Percentiles rank a stretch among this genome's conserved stretches.
These are phyloP conservation scores for Cercophora samala DNA, from an alignment of 495 filamentous ascomycete species.

Conservation along the genomic window DNA sequence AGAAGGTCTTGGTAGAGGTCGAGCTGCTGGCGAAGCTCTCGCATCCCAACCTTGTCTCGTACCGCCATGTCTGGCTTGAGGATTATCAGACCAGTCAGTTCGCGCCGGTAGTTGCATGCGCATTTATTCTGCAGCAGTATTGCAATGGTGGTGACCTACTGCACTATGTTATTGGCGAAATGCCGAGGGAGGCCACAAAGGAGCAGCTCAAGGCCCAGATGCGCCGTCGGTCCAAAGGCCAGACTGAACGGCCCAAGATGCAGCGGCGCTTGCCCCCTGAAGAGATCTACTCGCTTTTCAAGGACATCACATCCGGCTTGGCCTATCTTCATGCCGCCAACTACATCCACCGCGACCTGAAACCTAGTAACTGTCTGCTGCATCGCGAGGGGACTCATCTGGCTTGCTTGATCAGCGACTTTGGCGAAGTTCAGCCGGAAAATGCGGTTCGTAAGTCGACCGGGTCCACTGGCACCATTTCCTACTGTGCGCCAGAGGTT, in stretches of 20 bases:
- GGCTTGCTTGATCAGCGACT: slow-evolving; percentile 88
- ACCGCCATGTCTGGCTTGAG: slow-evolving; percentile 96
- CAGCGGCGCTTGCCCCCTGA: slow-evolving; percentile 72
- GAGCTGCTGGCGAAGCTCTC: slow-evolving; percentile 86
- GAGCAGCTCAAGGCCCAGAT: slow-evolving; percentile 85
- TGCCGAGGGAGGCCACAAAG: slow-evolving; percentile 57
- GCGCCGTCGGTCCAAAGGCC: slow-evolving; percentile 65
- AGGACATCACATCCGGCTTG: slow-evolving; percentile 88
- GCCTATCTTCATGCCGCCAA: slow-evolving; percentile 88
- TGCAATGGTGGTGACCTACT: slow-evolving; percentile 94
- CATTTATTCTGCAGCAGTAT: slow-evolving; percentile 96
- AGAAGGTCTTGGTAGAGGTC: slow-evolving; percentile 89
- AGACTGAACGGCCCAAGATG: slow-evolving; percentile 42
- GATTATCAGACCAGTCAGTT: slow-evolving; percentile 78
- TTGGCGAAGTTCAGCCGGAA: slow-evolving; percentile 88
- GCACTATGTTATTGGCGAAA: slow-evolving; percentile 73
- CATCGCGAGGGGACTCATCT: slow-evolving; percentile 67
- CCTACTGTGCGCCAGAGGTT: slow-evolving; percentile 96
- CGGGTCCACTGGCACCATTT: slow-evolving; percentile 92
- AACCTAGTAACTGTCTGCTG: slow-evolving; percentile 93
- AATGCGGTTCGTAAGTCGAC: slow-evolving; percentile 78
- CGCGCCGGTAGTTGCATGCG: slow-evolving; percentile 87
- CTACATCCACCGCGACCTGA: slow-evolving; percentile 94
- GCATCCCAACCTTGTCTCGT: slow-evolving; percentile 94
- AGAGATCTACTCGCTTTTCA: slow-evolving; percentile 94